phyloP scores from a whole-genome alignment of 116 monocot species.

The Cymodocea nodosa region DNA sequence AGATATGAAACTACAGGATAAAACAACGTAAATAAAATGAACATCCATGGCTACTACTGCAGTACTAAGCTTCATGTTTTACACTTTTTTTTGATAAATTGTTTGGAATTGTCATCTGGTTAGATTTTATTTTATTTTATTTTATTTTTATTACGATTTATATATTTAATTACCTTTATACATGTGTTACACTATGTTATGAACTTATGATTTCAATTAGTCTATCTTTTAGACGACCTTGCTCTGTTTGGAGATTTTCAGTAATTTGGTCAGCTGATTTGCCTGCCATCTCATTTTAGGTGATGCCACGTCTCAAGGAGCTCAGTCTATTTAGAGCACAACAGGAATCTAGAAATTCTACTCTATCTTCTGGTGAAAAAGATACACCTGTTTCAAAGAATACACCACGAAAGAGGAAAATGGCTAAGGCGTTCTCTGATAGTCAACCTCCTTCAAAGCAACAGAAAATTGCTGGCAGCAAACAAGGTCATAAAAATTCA shows the following conservation, averaged over 20 bases:
- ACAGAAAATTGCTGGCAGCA: slow-evolving; percentile 23
- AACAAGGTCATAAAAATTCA: slow-evolving; percentile 8
- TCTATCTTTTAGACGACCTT: neutral
- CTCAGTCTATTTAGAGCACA: slow-evolving; percentile 53
- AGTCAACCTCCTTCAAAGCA: slow-evolving; percentile 52
- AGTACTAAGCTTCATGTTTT: too few species aligned
- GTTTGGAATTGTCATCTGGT: too few species aligned
- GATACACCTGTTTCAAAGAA: slow-evolving; percentile 13
- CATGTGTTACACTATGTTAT: too few species aligned
- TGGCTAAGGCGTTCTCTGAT: slow-evolving; percentile 18
- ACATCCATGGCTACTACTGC: too few species aligned
- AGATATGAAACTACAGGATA: too few species aligned
- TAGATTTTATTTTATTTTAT: too few species aligned
- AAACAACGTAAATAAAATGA: too few species aligned
- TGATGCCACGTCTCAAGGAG: slow-evolving; percentile 71
- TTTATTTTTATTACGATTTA: too few species aligned
- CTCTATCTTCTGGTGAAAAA: slow-evolving; percentile 18
- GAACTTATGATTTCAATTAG: too few species aligned
- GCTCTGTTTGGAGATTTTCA: neutral
- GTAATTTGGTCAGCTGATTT: neutral
- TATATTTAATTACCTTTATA: too few species aligned
- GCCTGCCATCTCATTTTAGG: slow-evolving; percentile 27
- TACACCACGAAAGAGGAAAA: slow-evolving; percentile 59
- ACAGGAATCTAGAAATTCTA: slow-evolving; percentile 35
- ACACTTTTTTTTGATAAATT: too few species aligned